Percentiles rank a stretch among this genome's conserved stretches.
phyloP scores from a whole-genome alignment of 768 basidiomycete species.

The Podaxis rugospora region DNA sequence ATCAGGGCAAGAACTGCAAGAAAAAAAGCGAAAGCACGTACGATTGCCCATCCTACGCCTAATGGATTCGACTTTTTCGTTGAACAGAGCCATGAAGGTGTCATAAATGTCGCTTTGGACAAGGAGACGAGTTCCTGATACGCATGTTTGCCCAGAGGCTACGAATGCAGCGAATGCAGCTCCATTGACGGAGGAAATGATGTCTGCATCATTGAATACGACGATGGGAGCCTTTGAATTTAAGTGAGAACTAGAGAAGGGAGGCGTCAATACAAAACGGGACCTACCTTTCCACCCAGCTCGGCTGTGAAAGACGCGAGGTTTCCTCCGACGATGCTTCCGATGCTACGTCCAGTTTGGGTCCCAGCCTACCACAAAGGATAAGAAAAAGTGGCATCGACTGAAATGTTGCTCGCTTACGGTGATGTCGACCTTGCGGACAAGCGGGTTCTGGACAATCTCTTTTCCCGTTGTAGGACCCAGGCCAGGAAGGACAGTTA shows the following conservation, averaged over 20 bases:
- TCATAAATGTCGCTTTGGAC: conserved; percentile 70
- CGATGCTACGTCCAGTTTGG: conserved; percentile 68
- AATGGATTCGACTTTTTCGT: conserved; percentile 61
- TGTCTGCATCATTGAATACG: conserved; percentile 75
- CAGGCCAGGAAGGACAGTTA: conserved; percentile 71
- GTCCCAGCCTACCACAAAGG: conserved; percentile 60
- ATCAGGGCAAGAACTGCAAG: not conserved
- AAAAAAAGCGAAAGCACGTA: conserved; percentile 29
- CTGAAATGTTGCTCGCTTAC: conserved; percentile 33
- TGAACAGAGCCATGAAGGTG: conserved; percentile 55
- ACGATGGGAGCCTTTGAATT: conserved; percentile 66
- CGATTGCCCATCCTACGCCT: conserved; percentile 73
- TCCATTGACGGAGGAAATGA: conserved; percentile 74
- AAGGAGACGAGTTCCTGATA: conserved; percentile 85
- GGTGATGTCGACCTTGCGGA: conserved; percentile 83
- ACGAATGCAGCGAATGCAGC: conserved; percentile 81
- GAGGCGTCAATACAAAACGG: not conserved
- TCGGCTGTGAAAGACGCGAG: conserved; percentile 77
- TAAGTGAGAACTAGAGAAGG: conserved; percentile 2
- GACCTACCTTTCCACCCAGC: conserved; percentile 73
- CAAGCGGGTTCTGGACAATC: conserved; percentile 57
- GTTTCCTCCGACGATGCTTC: conserved; percentile 70
- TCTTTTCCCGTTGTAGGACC: conserved; percentile 61
- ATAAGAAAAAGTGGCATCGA: not conserved
- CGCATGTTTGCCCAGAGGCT: conserved; percentile 87